Evolutionary conservation across 2,329 filamentous ascomycete species (phyloP).

Genomic region (Dichotomopilus funicola): DNA sequence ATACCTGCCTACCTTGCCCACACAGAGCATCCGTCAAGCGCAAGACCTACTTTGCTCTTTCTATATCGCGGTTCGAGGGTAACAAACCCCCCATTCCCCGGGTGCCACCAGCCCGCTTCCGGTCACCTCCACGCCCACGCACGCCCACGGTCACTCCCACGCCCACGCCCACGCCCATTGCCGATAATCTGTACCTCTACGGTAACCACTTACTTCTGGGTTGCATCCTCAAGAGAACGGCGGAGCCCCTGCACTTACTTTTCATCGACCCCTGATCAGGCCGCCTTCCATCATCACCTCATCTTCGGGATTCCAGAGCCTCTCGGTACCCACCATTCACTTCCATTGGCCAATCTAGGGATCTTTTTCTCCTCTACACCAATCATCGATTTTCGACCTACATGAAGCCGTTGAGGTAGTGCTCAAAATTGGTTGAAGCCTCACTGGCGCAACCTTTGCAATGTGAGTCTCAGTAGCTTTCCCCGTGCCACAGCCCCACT

Average conservation of each 20-base stretch:
- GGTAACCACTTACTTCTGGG: not conserved
- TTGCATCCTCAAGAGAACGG: not conserved
- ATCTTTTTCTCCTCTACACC: constrained; percentile 1
- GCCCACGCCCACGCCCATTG: not conserved
- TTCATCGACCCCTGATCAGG: not conserved
- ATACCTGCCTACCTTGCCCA: too few species aligned
- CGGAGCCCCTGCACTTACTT: not conserved
- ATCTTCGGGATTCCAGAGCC: not conserved
- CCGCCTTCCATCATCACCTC: not conserved
- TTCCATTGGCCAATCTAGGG: not conserved
- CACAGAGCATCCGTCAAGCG: too few species aligned
- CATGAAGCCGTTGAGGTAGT: constrained; percentile 7
- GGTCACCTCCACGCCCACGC: too few species aligned
- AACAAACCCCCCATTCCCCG: too few species aligned
- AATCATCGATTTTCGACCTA: constrained; percentile 9
- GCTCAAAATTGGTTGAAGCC: constrained; percentile 8
- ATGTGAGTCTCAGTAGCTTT: constrained; percentile 11
- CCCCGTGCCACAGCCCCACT: not conserved
- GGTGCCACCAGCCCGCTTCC: too few species aligned
- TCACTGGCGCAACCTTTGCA: constrained; percentile 7
- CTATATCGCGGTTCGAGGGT: too few species aligned
- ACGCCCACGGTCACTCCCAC: not conserved
- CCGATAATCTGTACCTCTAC: not conserved
- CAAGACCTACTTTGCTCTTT: too few species aligned
- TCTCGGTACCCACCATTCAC: not conserved